Conservation (phyloP, 495 filamentous ascomycete genomes). For the Lasiosphaeria ovina region DNA sequence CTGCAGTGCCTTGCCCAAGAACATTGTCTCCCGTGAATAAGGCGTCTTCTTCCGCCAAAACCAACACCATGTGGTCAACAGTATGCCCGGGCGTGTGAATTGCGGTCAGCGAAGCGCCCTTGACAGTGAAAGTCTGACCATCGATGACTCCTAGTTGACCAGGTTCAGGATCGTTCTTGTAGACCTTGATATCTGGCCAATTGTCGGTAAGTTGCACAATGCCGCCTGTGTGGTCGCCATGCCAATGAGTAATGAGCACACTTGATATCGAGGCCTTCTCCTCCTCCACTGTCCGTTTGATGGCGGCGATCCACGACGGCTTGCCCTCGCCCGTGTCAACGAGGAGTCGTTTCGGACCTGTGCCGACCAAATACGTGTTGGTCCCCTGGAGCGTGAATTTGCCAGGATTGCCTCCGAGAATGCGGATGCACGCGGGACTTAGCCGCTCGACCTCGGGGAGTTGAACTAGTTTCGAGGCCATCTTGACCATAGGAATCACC, state of each 20-base stretch:
- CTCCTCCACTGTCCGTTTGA: slow-evolving; percentile 60
- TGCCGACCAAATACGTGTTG: slow-evolving; percentile 85
- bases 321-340: slow-evolving; percentile 79
- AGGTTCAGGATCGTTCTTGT: slow-evolving; percentile 50
- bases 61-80: slow-evolving; percentile 75
- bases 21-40: slow-evolving; percentile 96
- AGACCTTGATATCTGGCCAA: slow-evolving; percentile 56
- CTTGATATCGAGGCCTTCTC: slow-evolving; percentile 64
- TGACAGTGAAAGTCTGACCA: slow-evolving; percentile 68
- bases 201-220: slow-evolving; percentile 61
- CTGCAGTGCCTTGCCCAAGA: slow-evolving; percentile 87
- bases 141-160: slow-evolving; percentile 60
- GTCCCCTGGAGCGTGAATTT: slow-evolving; percentile 67
- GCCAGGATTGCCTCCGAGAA: slow-evolving; percentile 78
- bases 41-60: slow-evolving; percentile 73
- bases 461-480: slow-evolving; percentile 38
- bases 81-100: slow-evolving; percentile 84
- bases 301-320: slow-evolving; percentile 55
- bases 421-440: slow-evolving; percentile 64
- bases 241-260: slow-evolving; percentile 85
- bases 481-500: slow-evolving; percentile 17
- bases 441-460: slow-evolving; percentile 67
- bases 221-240: slow-evolving; percentile 79
- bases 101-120: slow-evolving; percentile 75
- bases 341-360: slow-evolving; percentile 62